Evolutionary conservation across 768 basidiomycete species (phyloP), one percentile per base, ranked within the genome.

Genomic region (Mycena alexandri): DNA sequence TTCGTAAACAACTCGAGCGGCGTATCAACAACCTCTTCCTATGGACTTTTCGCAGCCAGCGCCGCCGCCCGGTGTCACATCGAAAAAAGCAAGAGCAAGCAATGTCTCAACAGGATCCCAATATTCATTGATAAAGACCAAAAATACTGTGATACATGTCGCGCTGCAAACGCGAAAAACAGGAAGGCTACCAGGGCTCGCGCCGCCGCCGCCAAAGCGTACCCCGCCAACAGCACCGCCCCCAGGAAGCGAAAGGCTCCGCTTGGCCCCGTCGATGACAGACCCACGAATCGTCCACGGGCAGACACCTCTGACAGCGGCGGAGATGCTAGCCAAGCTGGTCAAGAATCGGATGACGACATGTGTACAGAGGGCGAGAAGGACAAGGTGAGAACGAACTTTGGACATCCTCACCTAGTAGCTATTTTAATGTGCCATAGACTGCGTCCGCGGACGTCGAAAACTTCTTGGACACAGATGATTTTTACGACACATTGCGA

Each of bases 381-480:
- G 16, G 22, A 52, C 9, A 22, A 33, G 36, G 38, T 42, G 29
- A 41, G 48, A 24, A 22, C 21, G 7, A 12, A 36, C 34, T 36
- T 36, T 12, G 34, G n/a, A n/a, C n/a, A n/a, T 36, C 12, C 2
- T 38, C 0, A 21, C 2, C 16, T 24, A 17, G 17, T 19, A n/a
- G 36, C 13, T 21, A 34, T 43, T 14, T 43, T 52, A 29, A 42
- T 11, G 13, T 12, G 22, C 25, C 33, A 13, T 13, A 19, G 6
- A 36, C 42, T 7, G 21, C 3, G 6, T 63, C 46, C 52, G n/a
- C 44, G 1, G 52, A 63, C 48, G 43, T 53, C 8, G 62, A 63
- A 42, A 63, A 43, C 46, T 63, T 63, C 44, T 36, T 36, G 1
- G 52, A 63, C 47, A 43, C 62, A 3, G 62, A 63, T n/a, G 55